Evolutionary conservation across 1,139 yeast species (phyloP), one percentile per base, ranked within the genome.

Genomic region (Hyphopichia fennica): DNA sequence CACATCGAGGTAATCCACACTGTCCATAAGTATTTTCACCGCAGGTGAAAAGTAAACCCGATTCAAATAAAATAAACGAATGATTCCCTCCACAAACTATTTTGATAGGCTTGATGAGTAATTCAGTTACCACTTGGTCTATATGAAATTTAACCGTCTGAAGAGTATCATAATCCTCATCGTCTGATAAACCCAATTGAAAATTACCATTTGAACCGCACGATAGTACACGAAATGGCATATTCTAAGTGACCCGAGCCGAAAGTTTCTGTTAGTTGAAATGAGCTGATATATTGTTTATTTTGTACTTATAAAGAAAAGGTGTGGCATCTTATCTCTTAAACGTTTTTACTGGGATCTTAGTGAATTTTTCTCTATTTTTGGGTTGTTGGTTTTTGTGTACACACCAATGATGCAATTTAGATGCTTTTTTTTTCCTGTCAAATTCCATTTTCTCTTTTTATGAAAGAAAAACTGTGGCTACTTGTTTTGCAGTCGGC

Each of bases 71-170:
- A 2, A 89, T 50, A 30, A 88, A 53, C 0, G 96, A 84, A 58
- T 93, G 98, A 55, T 90, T 91, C 0, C 98, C 98, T 3, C 98
- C 98, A 56, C 90, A 81, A 1, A 72, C 75, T 29, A 82, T 70
- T 58, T 65, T 72, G 34, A 52, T 45, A 0, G 82, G 75, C 32
- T 46, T 51, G 4, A 25, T 9, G 10, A 41, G 13, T 16, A 41
- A 13, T 27, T 34, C 37, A 1, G 48, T 35, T 1, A 40, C 37
- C 2, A 46, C 22, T 11, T 35, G 27, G 11, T 25, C 41, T 4
- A 27, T 4, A 17, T 30, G 39, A 39, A 68, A 63, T n/a, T 42
- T 39, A 13, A 63, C 62, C 2, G 54, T 49, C 27, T 46, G 52
- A 4, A 81, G 65, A 1, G 20, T 41, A 38, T 58, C 52, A 22